Evolutionary conservation across 2,329 filamentous ascomycete genomes (phyloP).

Genomic region (Stagonosporopsis chrysanthemi): DNA sequence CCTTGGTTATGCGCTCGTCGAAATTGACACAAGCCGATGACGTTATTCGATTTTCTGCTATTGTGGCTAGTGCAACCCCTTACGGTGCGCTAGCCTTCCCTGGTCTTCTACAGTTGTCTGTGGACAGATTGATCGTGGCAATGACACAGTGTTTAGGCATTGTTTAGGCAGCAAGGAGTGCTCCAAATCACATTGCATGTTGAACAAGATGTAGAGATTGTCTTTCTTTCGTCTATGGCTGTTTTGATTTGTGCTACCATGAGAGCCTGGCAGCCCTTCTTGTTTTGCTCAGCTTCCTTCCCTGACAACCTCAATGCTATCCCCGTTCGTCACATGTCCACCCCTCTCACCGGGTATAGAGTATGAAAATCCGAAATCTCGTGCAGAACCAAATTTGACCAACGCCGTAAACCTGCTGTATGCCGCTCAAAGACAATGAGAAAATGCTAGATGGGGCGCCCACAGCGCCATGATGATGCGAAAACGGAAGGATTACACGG

Average conservation of each 20-base stretch:
- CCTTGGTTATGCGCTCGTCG: constrained; percentile 4
- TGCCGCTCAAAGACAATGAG: constrained; percentile 15
- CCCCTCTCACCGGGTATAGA: constrained; percentile 13
- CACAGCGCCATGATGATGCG: constrained; percentile 5
- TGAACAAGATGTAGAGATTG: background rate
- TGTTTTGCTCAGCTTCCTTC: background rate
- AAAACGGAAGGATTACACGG: constrained; percentile 2
- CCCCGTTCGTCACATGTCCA: background rate
- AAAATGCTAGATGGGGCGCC: constrained; percentile 1
- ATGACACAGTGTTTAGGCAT: background rate
- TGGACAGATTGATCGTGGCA: constrained; percentile 21
- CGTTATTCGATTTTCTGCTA: constrained; percentile 27
- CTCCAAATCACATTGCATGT: background rate
- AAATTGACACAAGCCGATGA: constrained; percentile 27
- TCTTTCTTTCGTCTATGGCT: constrained; percentile 17
- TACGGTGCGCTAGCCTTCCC: constrained; percentile 16
- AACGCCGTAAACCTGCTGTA: constrained; percentile 10
- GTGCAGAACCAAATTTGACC: background rate
- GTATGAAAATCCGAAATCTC: constrained; percentile 1
- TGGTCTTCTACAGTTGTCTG: constrained; percentile 21
- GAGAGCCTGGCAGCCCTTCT: background rate
- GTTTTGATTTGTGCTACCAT: background rate
- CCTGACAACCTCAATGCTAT: background rate
- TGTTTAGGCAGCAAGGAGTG: background rate
- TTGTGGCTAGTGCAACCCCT: constrained; percentile 31